Base-by-base conservation (phyloP, 2,329 filamentous ascomycete species). In the Aureobasidium sp. region DNA sequence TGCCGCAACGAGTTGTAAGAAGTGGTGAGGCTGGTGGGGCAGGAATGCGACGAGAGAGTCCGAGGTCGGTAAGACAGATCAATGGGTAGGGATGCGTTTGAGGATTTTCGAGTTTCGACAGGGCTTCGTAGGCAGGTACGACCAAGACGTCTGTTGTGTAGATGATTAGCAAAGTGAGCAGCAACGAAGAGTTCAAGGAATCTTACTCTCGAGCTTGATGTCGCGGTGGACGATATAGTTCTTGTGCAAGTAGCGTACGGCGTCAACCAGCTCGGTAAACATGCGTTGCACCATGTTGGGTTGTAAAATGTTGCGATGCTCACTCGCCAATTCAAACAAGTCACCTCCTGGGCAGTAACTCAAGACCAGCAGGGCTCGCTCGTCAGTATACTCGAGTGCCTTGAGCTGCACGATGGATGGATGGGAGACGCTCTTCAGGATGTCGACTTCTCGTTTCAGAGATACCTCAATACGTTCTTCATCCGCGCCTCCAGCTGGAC, bases 161-260 rank as follows among this genome's bases (percentile, higher is more conserved):
- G 57, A 15, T 30, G 9, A 3, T 48, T 3, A 59, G 55, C 1
- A 36, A 25, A 2, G 11, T 6, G 3, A 30, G 8, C 13, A 16
- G 62, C 15, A 49, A 30, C 13, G n/a, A 47, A 2, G 8, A 9
- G 10, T 2, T 34, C 11, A 4, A 15, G 57, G 63, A 66, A 64
- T 80, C 86, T 76, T 82, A 94, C 90, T 99, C 80, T 99, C 94
- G 63, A 99, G 86, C 77, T 99, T 99, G 75, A 99, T 95, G 74
- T 99, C 94, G 63, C 94, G 86, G 72, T 99, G 94, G 59, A 97
- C 93, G 71, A 99, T 96, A 67, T 85, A 87, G 68, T 89, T 81
- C 59, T 84, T 79, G 74, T 99, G 94, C 53, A 99, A 79, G 76
- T 97, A 97, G 62, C 82, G 83, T 37, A 96, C 87, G 0, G 93